These are phyloP conservation scores for Saccharum spontaneum DNA, from an alignment of 176 grass and related monocot genomes.

Conservation along the genomic window DNA sequence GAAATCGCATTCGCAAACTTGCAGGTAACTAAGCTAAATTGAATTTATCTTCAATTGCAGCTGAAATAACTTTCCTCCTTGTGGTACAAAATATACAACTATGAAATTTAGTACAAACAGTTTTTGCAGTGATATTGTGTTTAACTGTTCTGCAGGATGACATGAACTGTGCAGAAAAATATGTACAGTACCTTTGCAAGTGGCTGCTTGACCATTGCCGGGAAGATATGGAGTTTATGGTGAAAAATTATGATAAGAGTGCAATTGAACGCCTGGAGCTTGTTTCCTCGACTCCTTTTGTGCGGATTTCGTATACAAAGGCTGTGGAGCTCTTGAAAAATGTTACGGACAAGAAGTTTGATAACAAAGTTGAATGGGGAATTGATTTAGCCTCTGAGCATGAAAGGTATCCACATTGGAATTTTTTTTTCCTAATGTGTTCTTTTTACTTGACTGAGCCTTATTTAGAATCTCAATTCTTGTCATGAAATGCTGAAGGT, in stretches of 20 bases:
- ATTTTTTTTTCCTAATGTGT: not conserved
- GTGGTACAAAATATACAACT: not conserved
- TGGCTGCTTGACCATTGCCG: conserved; percentile 79
- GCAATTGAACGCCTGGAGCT: conserved; percentile 82
- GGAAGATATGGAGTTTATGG: conserved; percentile 98
- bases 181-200: conserved; percentile 89
- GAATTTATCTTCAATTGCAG: not conserved
- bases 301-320: conserved; percentile 76
- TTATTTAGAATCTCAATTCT: not conserved
- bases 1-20: conserved; percentile 97
- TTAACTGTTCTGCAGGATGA: conserved; percentile 61
- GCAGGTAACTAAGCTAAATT: conserved; percentile 46
- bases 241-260: conserved; percentile 73
- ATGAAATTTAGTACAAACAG: not conserved
- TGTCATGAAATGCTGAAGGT: conserved; percentile 42
- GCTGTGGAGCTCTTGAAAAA: conserved; percentile 75
- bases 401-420: conserved; percentile 57
- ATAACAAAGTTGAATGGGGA: conserved; percentile 94
- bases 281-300: conserved; percentile 77
- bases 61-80: not conserved
- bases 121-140: not conserved
- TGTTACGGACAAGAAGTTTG: conserved; percentile 75
- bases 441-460: not conserved
- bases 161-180: conserved; percentile 88
- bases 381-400: conserved; percentile 98